These are phyloP conservation scores for Mycena polygramma DNA, from an alignment of 768 basidiomycete species.

Conservation along the genomic window DNA sequence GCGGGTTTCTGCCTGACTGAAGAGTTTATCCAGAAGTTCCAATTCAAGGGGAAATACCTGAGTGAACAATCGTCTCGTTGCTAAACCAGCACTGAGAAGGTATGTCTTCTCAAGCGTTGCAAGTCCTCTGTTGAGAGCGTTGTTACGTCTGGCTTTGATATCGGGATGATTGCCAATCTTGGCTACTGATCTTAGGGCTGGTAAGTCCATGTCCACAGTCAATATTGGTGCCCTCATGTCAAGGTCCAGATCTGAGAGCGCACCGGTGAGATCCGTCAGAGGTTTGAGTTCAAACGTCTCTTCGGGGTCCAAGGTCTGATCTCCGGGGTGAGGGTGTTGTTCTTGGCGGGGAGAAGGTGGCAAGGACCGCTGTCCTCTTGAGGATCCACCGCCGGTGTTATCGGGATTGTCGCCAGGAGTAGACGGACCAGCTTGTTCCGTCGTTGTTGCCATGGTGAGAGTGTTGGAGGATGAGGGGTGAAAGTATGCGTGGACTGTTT, in stretches of 20 bases:
- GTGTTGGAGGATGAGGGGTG: too few species aligned
- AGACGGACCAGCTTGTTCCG: too few species aligned
- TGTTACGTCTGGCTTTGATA: slow-evolving; percentile 7
- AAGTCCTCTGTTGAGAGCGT: slow-evolving; percentile 1
- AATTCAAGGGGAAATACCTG: background rate
- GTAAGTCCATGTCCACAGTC: background rate
- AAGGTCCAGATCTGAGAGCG: background rate
- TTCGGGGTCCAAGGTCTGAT: background rate
- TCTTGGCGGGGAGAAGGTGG: background rate
- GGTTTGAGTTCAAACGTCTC: background rate
- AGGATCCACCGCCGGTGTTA: slow-evolving; percentile 3
- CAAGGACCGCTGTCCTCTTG: background rate
- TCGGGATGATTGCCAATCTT: slow-evolving; percentile 4
- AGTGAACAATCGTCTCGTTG: slow-evolving; percentile 3
- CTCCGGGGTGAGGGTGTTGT: background rate
- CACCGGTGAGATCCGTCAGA: background rate
- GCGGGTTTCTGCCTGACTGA: too few species aligned
- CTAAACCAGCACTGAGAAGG: background rate
- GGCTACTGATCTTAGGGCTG: slow-evolving; percentile 1
- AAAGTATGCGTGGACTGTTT: too few species aligned
- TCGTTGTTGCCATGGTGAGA: too few species aligned
- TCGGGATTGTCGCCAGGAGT: slow-evolving; percentile 7
- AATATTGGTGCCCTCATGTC: background rate
- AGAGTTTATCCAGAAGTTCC: too few species aligned
- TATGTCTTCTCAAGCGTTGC: background rate